These are phyloP conservation scores for Zygosaccharomyces pseudobailii DNA, from an alignment of 1,139 yeast genomes.

Conservation along the genomic window DNA sequence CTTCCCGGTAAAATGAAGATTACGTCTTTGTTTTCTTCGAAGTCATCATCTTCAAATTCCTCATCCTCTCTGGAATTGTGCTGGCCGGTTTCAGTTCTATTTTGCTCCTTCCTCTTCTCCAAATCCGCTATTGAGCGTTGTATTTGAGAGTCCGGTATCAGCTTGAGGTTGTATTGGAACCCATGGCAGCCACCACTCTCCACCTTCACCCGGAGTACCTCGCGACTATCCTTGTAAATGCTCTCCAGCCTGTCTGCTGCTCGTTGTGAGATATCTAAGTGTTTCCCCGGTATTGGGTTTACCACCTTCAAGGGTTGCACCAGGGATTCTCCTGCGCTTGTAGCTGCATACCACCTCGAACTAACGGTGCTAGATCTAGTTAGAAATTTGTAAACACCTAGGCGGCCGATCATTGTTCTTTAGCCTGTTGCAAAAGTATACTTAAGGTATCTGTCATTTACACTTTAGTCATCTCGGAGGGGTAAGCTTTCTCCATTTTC, in stretches of 20 bases:
- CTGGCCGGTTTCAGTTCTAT: slow-evolving; percentile 38
- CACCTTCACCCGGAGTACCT: slow-evolving; percentile 72
- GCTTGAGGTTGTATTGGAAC: slow-evolving; percentile 76
- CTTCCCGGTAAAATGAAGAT: slow-evolving; percentile 22
- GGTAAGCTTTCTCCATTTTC: not conserved
- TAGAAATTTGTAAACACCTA: not conserved
- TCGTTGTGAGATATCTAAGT: slow-evolving; percentile 40
- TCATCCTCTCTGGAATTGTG: slow-evolving; percentile 55
- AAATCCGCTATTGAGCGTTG: slow-evolving; percentile 4
- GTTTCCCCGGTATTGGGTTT: slow-evolving; percentile 25
- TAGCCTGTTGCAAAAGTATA: not conserved
- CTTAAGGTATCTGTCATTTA: not conserved
- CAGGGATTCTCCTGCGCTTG: slow-evolving; percentile 4
- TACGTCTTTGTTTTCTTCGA: slow-evolving; percentile 17
- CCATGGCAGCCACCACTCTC: slow-evolving; percentile 99
- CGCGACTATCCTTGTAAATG: slow-evolving; percentile 47
- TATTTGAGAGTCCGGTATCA: slow-evolving; percentile 47
- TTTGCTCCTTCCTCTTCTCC: slow-evolving; percentile 10
- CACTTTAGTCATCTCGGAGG: not conserved
- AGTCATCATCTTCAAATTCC: slow-evolving; percentile 59
- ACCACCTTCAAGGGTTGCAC: slow-evolving; percentile 23
- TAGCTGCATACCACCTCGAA: not conserved
- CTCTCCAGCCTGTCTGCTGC: slow-evolving; percentile 51
- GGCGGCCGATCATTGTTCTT: not conserved
- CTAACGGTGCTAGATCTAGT: not conserved